Evolutionary conservation across 139 green algal species (phyloP), one percentile per base, ranked within the genome.

Genomic region (Asterochloris erici): DNA sequence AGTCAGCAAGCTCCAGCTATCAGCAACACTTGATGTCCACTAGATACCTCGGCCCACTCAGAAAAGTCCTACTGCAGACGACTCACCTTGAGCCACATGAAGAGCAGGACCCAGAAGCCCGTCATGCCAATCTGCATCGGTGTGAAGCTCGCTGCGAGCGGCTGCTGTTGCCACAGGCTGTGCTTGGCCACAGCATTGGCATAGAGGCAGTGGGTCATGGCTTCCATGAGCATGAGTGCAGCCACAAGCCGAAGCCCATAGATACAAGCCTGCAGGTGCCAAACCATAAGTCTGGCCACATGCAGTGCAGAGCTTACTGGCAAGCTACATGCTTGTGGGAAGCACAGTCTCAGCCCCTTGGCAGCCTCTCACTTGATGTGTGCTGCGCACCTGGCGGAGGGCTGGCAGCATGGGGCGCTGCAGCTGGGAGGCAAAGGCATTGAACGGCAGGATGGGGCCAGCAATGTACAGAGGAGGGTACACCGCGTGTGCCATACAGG

Each of bases 381-480:
- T 54, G 2, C 29, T 47, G 15, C 29, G 74, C 63, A 84, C 66
- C 81, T 84, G 26, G 15, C 0, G 23, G 6, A 62, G n/a, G 6
- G 1, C 19, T 4, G 84, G 17, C 17, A 27, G 19, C 12, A 60
- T 77, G n/a, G 47, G 79, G 15, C 47, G 76, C 69, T 63, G 38
- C 77, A 94, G 62, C 83, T 98, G 95, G 64, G 87, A 90, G 0
- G 83, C 90, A 85, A 97, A 98, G 73, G 91, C 84, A 64, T 98
- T 95, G 89, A 92, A 98, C 15, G 91, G 93, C 17, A 92, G 89
- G 74, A 91, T 97, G 23, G 96, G 96, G 0, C 96, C 96, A 6
- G 96, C 95, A 61, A 98, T 91, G 87, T 98, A 98, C 28, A 98
- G 86, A n/a, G 96, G 96, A 0, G 91, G 89, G 84, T 98, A 98